Evolutionary conservation across 2,329 filamentous ascomycete species (phyloP).

Genomic region (Chaetomium sp.): DNA sequence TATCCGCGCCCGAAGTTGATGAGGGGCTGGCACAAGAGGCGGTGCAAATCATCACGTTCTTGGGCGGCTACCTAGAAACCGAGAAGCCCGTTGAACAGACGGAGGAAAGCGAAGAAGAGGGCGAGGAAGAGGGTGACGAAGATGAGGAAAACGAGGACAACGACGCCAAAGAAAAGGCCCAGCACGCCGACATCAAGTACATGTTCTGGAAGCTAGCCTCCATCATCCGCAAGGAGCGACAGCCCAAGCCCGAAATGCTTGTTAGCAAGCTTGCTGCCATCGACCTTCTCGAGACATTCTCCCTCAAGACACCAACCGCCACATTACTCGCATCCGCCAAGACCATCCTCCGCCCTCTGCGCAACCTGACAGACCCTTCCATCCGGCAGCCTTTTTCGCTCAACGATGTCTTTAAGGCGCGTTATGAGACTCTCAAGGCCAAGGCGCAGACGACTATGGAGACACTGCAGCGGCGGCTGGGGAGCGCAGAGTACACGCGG

Average conservation of each 20-base stretch:
- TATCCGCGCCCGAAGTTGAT: conserved; percentile 59
- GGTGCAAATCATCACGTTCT: conserved; percentile 74
- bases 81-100: conserved; percentile 25
- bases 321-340: conserved; percentile 58
- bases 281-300: conserved; percentile 65
- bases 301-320: conserved; percentile 51
- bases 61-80: conserved; percentile 56
- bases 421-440: conserved; percentile 63
- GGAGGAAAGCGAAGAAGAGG: conserved; percentile 25
- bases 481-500: conserved; percentile 70
- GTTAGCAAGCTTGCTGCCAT: conserved; percentile 71
- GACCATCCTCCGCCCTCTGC: conserved; percentile 54
- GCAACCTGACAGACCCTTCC: conserved; percentile 75
- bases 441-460: conserved; percentile 74
- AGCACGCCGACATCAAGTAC: conserved; percentile 54
- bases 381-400: conserved; percentile 66
- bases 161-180: conserved; percentile 37
- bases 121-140: conserved; percentile 34
- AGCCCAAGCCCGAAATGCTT: conserved; percentile 56
- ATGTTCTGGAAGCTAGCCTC: conserved; percentile 72
- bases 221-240: conserved; percentile 69
- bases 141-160: conserved; percentile 41
- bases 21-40: conserved; percentile 73
- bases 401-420: conserved; percentile 61
- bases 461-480: conserved; percentile 75